Evolutionary conservation across 179 eudicot species (phyloP), one percentile per base, ranked within the genome.

Genomic region (Heliamphora pulchella): DNA sequence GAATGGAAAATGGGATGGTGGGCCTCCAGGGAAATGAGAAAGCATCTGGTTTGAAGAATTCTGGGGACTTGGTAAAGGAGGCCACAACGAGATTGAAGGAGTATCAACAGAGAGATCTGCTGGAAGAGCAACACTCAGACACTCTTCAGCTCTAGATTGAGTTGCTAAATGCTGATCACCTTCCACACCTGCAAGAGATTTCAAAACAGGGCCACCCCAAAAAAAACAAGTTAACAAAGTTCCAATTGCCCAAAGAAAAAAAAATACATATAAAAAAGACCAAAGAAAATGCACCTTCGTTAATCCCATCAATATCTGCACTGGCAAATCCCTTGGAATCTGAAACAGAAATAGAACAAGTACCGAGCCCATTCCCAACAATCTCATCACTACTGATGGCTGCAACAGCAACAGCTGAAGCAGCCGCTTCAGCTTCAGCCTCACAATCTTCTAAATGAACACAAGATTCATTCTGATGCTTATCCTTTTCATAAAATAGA

Each of bases 101-200:
- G 94, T 94, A 78, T 94, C 99, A 41, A 96, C 93, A 15, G 98
- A 92, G n/a, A 96, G 92, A 87, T 96, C 99, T 31, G 97, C 99
- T 31, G 97, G 97, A 82, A 96, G 96, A 50, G 98, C 88, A 46
- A 96, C 98, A 54, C 85, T 90, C 64, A 92, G 83, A 72, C 84
- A 86, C 81, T 96, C 99, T 76, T 94, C 99, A 22, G 84, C 84
- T 81, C 88, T 90, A 8, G 94, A 86, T 78, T 87, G 93, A 83
- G 81, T 81, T 50, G 66, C 76, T 9, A 88, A 78, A 77, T 84
- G 88, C 80, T 84, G 93, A 86, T 87, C 91, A 74, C 82, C 84
- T 31, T 87, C 78, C 84, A 83, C 67, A 74, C 91, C 99, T 89
- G 79, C n/a, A 81, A 82, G 72, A 79, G 75, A 10, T 44, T 64